Percentiles rank a stretch among this genome's conserved stretches.
Evolutionary conservation across 148 eudicot species (phyloP).

Genomic region (Fagopyrum homotropicum): DNA sequence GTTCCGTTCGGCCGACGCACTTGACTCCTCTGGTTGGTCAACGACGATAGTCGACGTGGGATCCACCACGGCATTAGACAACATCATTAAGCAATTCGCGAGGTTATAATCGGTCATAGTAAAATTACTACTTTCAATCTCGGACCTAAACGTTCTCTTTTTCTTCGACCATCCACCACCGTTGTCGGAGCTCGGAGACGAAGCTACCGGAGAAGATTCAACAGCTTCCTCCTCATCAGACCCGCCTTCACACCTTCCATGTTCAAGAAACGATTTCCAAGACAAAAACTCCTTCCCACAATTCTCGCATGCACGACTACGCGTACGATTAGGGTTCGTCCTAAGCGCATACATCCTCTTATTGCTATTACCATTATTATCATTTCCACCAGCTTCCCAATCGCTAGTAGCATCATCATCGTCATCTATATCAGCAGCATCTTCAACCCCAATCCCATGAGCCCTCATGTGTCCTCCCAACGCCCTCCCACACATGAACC

Average conservation of each 20-base stretch:
- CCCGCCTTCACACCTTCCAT: conserved; percentile 39
- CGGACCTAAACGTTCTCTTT: conserved; percentile 58
- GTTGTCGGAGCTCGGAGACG: conserved; percentile 46
- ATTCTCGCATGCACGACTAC: conserved; percentile 19
- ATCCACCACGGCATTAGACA: conserved; percentile 36
- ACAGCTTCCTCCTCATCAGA: conserved; percentile 32
- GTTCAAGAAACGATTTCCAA: conserved; percentile 77
- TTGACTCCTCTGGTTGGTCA: conserved; percentile 27
- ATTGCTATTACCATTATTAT: conserved; percentile 8
- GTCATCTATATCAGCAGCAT: conserved; percentile 37
- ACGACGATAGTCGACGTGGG: neutral
- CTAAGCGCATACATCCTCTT: conserved; percentile 67
- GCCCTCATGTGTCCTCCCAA: conserved; percentile 98
- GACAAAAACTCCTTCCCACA: conserved; percentile 58
- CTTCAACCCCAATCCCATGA: conserved; percentile 75
- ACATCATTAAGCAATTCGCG: conserved; percentile 47
- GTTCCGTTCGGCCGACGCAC: conserved; percentile 15
- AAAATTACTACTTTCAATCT: conserved; percentile 28
- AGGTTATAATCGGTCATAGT: conserved; percentile 32
- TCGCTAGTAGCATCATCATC: conserved; percentile 47
- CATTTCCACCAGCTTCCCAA: conserved; percentile 33
- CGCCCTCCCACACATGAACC: conserved; percentile 89
- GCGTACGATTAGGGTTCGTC: conserved; percentile 72
- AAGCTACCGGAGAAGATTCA: conserved; percentile 42
- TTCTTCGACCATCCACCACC: conserved; percentile 57